Conservation (phyloP, 805 yeast genomes). For the Saccharomycopsis capsularis region DNA sequence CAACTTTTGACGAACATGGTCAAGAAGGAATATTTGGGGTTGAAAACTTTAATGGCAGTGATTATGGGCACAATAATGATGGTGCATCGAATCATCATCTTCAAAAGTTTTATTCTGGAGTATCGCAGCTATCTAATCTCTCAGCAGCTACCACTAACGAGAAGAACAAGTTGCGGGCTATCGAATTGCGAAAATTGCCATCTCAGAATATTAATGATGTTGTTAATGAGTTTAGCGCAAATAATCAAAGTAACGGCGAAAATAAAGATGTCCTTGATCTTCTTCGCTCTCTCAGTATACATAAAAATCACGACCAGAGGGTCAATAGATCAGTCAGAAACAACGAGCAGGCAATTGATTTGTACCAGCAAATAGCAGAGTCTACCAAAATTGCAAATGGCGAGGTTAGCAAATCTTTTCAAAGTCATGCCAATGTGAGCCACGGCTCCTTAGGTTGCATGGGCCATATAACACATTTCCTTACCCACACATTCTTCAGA, state of each 20-base stretch:
- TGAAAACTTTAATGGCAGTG: neutral
- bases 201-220: slow-evolving; percentile 40
- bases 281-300: neutral
- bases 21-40: no score
- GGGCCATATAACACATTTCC: neutral
- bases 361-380: no score
- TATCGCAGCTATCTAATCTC: neutral
- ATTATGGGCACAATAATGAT: neutral
- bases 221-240: slow-evolving; percentile 37
- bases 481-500: slow-evolving; percentile 30
- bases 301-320: no score
- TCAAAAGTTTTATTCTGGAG: neutral
- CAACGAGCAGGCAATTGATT: neutral
- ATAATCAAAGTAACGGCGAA: neutral
- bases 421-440: neutral
- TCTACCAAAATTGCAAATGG: no score
- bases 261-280: neutral
- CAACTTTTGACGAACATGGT: no score
- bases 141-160: neutral
- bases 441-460: slow-evolving; percentile 19
- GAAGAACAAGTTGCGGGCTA: slow-evolving; percentile 15
- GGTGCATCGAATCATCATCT: no score
- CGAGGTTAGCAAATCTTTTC: neutral
- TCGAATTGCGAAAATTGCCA: slow-evolving; percentile 26
- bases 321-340: neutral